Conservation (phyloP, 768 basidiomycete species). For the Leccinum uliginosum region DNA sequence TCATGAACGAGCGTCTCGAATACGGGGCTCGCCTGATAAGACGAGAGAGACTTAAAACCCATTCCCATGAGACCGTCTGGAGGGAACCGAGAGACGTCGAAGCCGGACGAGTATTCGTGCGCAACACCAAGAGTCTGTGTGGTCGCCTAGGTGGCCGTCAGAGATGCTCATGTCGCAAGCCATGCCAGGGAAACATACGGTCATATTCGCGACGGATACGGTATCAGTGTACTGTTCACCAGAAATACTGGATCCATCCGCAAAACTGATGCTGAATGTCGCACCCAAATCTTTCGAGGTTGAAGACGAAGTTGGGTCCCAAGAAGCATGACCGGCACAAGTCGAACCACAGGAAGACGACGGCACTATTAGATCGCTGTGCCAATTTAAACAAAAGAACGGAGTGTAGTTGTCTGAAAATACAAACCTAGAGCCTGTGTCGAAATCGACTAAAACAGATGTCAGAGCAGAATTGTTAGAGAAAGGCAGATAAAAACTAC, state of each 20-base stretch:
- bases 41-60: not conserved
- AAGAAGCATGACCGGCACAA: not conserved
- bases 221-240: not conserved
- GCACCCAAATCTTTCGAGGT: not conserved
- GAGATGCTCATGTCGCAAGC: not conserved
- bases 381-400: not conserved
- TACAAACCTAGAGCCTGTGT: not conserved
- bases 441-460: not conserved
- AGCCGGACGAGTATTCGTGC: not conserved
- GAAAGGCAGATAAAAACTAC: not conserved
- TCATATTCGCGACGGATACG: not conserved
- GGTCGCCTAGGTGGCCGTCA: not conserved
- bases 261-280: not conserved
- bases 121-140: not conserved
- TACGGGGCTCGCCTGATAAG: not conserved
- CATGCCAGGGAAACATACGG: not conserved
- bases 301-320: not conserved
- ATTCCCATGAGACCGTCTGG: not conserved
- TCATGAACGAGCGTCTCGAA: not conserved
- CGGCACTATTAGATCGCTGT: not conserved
- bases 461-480: not conserved
- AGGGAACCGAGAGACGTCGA: not conserved
- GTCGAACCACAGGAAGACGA: not conserved
- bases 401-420: not conserved
- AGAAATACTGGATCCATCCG: not conserved